These are phyloP conservation scores for Gillenia trifoliata DNA, from an alignment of 306 rosid species.

Conservation along the genomic window DNA sequence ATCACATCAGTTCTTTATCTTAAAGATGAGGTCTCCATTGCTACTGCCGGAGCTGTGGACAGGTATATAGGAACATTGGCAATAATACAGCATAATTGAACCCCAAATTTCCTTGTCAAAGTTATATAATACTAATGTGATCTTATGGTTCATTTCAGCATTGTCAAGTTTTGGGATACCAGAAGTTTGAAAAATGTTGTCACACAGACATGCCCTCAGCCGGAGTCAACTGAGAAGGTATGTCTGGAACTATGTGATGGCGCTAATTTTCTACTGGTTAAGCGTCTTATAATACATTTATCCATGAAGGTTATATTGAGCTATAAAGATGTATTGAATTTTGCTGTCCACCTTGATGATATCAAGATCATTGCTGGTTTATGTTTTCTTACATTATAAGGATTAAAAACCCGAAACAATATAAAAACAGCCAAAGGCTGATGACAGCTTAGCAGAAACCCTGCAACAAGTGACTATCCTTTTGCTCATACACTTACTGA, in stretches of 20 bases:
- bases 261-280: neutral
- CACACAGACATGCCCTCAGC: constrained; percentile 53
- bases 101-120: neutral
- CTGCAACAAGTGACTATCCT: neutral
- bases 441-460: neutral
- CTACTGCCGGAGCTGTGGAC: constrained; percentile 89
- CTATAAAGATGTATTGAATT: neutral
- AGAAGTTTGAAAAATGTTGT: constrained; percentile 62
- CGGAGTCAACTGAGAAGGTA: constrained; percentile 59
- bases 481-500: neutral
- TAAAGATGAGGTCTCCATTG: constrained; percentile 76
- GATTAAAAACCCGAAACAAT: neutral
- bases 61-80: constrained; percentile 43
- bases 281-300: neutral
- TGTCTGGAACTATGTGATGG: constrained; percentile 10
- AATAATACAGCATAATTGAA: neutral
- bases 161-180: constrained; percentile 92
- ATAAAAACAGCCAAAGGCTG: neutral
- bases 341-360: neutral
- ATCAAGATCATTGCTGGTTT: neutral
- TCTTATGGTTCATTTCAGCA: constrained; percentile 41
- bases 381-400: neutral
- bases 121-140: neutral
- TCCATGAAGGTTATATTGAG: too few species aligned
- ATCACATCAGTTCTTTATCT: constrained; percentile 89